Evolutionary conservation across 225 moss, liverwort and hornwort species (phyloP).

Genomic region (Bryum argenteum): DNA sequence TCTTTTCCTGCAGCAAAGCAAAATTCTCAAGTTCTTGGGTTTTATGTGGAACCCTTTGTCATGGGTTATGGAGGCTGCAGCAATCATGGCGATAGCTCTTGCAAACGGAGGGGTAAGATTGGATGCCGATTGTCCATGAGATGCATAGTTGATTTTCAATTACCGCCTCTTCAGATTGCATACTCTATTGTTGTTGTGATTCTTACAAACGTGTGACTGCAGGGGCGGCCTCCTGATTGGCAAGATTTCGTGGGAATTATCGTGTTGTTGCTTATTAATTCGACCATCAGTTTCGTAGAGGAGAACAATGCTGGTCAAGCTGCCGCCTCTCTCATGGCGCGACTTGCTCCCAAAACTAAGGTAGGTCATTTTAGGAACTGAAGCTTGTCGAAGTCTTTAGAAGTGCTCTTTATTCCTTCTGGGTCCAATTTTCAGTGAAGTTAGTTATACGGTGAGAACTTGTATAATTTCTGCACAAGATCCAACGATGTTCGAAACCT

Average conservation of each 20-base stretch:
- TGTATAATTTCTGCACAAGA: background rate
- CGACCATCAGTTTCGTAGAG: constrained; percentile 62
- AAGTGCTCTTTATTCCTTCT: background rate
- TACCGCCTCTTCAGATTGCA: background rate
- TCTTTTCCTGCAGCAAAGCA: constrained; percentile 47
- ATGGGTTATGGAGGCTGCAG: constrained; percentile 74
- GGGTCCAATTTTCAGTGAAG: constrained; percentile 4
- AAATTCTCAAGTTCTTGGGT: constrained; percentile 63
- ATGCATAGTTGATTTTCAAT: background rate
- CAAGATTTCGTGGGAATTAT: constrained; percentile 71
- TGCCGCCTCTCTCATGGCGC: constrained; percentile 63
- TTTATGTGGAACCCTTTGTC: constrained; percentile 73
- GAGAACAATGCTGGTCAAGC: constrained; percentile 64
- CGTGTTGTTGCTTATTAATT: constrained; percentile 56
- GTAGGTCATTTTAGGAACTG: constrained; percentile 28
- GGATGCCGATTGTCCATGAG: background rate
- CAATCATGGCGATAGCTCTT: constrained; percentile 61
- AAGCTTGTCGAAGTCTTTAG: constrained; percentile 1
- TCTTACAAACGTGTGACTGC: constrained; percentile 24
- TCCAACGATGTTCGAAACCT: background rate
- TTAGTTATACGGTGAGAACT: background rate
- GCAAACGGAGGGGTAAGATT: constrained; percentile 55
- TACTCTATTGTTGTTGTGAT: background rate
- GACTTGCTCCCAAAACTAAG: constrained; percentile 68
- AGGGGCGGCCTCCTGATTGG: constrained; percentile 65